Evolutionary conservation across 2,329 filamentous ascomycete species (phyloP), one percentile per base, ranked within the genome.

Genomic region (Botrytis galanthina): DNA sequence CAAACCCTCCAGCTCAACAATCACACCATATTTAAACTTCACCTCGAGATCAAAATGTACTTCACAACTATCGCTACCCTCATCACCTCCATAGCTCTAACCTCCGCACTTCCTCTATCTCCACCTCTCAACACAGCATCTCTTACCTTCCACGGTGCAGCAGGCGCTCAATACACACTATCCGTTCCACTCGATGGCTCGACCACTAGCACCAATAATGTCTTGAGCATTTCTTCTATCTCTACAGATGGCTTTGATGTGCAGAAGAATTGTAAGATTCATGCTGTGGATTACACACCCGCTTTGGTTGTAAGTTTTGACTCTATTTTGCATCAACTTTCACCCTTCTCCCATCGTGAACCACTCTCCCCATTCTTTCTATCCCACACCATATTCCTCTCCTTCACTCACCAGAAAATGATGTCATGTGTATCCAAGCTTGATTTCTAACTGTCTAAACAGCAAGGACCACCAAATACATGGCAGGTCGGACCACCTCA

Each of bases 401-500:
- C 54, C 16, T 59, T 1, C 6, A 29, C 14, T 29, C 51, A 29
- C 16, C n/a, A n/a, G 51, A 54, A 3, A 18, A 29, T 8, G 26
- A 18, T 29, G 14, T 54, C 51, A 29, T 29, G 1, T 7, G 16
- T 54, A 14, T n/a, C 6, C 6, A 29, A 29, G 16, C n/a, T 57
- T 29, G 5, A 32, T 18, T 14, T 29, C n/a, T 57, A 10, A 39
- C n/a, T 18, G 10, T 39, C 3, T 62, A 16, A n/a, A 39, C 5
- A 62, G 60, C 22, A 72, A 59, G 76, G 76, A 7, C 75, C 75
- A n/a, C 18, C 71, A 10, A 73, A 75, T 4, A 77, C 75, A 8
- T 79, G 78, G 78, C 72, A 62, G 7, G 73, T 79, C 20, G 78
- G 78, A 3, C 78, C 78, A n/a, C 78, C 78, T 29, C 75, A 79